Percentiles rank a stretch among this genome's conserved stretches.
phyloP scores from a whole-genome alignment of 2,329 filamentous ascomycete species.

The Gnomoniopsis smithogilvyi region DNA sequence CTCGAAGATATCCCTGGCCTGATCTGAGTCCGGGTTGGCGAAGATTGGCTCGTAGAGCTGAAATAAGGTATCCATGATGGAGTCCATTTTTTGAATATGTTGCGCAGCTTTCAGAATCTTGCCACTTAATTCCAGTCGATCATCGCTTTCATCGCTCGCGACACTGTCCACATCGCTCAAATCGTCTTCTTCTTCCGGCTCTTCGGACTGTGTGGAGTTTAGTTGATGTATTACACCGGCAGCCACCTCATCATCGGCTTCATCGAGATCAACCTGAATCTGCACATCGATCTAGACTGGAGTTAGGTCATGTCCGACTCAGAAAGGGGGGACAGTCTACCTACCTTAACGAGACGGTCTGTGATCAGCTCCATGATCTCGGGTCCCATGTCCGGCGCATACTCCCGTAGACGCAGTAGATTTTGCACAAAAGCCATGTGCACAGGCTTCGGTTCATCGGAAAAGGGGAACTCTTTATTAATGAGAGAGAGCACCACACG shows the following conservation, averaged over 20 bases:
- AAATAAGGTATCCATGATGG: constrained; percentile 85
- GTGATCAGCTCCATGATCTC: constrained; percentile 82
- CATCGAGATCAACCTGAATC: constrained; percentile 89
- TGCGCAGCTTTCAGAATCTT: constrained; percentile 71
- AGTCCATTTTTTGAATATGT: constrained; percentile 88
- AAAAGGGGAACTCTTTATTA: constrained; percentile 67
- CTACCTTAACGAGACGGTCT: constrained; percentile 72
- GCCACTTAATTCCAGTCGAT: constrained; percentile 55
- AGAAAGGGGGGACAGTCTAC: neutral
- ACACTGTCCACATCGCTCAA: constrained; percentile 70
- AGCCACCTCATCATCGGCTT: constrained; percentile 84
- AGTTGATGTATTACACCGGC: constrained; percentile 64
- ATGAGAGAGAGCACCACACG: constrained; percentile 67
- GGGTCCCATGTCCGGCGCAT: constrained; percentile 72
- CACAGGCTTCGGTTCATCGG: constrained; percentile 71
- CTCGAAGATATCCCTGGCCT: constrained; percentile 71
- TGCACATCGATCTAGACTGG: constrained; percentile 73
- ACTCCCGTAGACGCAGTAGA: constrained; percentile 71
- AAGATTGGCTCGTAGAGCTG: constrained; percentile 75
- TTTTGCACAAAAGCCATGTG: constrained; percentile 89
- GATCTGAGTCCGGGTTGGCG: constrained; percentile 61
- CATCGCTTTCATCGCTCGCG: constrained; percentile 65
- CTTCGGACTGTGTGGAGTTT: constrained; percentile 29
- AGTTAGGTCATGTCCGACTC: constrained; percentile 2
- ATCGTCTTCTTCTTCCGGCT: constrained; percentile 49